Conservation (phyloP, 2,329 filamentous ascomycete genomes). For the Talaromyces marneffei region DNA sequence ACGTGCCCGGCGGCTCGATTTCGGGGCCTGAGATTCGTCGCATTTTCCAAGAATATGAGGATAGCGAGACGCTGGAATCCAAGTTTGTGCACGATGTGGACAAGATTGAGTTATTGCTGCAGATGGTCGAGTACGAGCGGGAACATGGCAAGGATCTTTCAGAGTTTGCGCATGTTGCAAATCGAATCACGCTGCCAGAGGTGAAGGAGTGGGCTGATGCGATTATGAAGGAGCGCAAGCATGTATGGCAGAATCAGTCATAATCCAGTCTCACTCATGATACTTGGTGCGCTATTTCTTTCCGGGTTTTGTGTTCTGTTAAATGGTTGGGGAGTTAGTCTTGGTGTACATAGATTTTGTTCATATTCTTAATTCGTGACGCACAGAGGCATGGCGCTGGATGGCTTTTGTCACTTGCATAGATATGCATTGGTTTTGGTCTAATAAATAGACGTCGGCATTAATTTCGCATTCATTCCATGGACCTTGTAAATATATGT, state of each 20-base stretch:
- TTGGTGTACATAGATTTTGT: conserved; percentile 2
- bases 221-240: conserved; percentile 67
- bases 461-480: not conserved
- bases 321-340: not conserved
- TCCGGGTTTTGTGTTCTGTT: not conserved
- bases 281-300: not conserved
- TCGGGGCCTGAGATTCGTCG: conserved; percentile 66
- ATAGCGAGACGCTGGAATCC: conserved; percentile 73
- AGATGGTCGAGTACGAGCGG: conserved; percentile 96
- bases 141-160: conserved; percentile 65
- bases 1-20: conserved; percentile 61
- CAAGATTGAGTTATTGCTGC: conserved; percentile 89
- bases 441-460: not conserved
- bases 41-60: conserved; percentile 95
- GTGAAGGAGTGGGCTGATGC: conserved; percentile 73
- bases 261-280: not conserved
- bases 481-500: not conserved
- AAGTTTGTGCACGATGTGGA: conserved; percentile 94
- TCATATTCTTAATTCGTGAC: not conserved
- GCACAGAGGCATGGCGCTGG: conserved; percentile 7
- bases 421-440: conserved; percentile 6
- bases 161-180: conserved; percentile 79
- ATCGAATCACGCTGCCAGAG: conserved; percentile 67
- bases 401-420: not conserved
- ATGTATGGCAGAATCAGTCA: conserved; percentile 56